Evolutionary conservation across 2,329 filamentous ascomycete species (phyloP).

Genomic region (Aspergillus awamori): DNA sequence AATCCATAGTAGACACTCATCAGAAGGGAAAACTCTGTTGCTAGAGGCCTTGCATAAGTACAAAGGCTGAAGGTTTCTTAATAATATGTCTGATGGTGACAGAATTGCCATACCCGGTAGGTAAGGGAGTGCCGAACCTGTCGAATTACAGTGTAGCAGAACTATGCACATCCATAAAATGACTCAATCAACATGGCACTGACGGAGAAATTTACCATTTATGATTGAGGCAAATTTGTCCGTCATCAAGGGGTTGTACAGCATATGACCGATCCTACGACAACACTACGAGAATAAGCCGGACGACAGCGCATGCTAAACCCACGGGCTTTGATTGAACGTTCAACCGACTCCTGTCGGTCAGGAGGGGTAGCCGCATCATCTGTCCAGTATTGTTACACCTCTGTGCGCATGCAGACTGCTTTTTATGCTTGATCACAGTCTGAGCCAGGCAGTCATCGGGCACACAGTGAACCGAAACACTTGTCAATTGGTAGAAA

Average conservation of each 20-base stretch:
- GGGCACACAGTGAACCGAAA: constrained; percentile 2
- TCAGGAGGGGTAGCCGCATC: not conserved
- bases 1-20: not conserved
- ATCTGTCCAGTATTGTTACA: not conserved
- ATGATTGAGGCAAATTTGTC: not conserved
- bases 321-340: not conserved
- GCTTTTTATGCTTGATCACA: not conserved
- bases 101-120: not conserved
- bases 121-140: not conserved
- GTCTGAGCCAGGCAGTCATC: not conserved
- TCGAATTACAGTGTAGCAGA: not conserved
- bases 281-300: not conserved
- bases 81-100: not conserved
- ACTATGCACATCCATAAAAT: not conserved
- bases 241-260: not conserved
- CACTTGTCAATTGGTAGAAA: constrained; percentile 5
- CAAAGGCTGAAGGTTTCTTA: fast-evolving
- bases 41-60: not conserved
- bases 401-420: not conserved
- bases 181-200: not conserved
- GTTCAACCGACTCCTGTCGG: not conserved
- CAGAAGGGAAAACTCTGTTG: not conserved
- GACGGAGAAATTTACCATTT: not conserved
- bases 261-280: not conserved
- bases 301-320: not conserved